Conservation (phyloP, 805 yeast species). For the Kuraishia hungarica region DNA sequence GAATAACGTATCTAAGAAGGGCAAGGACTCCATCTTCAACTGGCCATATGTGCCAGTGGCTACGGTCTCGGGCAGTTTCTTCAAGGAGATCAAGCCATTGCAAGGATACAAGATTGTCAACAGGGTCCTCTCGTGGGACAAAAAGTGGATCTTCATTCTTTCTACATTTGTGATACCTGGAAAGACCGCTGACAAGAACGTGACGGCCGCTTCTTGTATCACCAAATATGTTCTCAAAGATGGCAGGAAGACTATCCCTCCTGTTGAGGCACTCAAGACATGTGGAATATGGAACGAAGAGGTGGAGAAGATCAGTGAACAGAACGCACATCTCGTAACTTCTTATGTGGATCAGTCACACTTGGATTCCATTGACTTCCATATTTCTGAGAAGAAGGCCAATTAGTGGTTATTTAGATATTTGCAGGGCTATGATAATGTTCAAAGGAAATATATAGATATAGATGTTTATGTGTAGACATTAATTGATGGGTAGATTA, state of each 20-base stretch:
- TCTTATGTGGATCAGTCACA: conserved; percentile 22
- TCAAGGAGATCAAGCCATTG: conserved; percentile 67
- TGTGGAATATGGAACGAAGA: conserved; percentile 50
- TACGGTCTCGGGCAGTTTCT: conserved; percentile 55
- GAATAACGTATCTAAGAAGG: conserved; percentile 23
- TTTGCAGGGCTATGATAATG: too few species aligned
- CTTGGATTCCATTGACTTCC: conserved; percentile 1
- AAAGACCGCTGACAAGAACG: conserved; percentile 18
- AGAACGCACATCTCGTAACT: conserved; percentile 31
- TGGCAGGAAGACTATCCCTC: conserved; percentile 67
- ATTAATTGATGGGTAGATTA: too few species aligned
- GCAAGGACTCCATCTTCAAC: conserved; percentile 17
- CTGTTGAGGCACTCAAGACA: conserved; percentile 45
- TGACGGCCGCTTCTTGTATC: conserved; percentile 43
- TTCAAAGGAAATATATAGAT: too few species aligned
- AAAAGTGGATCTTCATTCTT: conserved; percentile 74
- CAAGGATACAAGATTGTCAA: conserved; percentile 46
- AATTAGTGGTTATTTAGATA: not conserved
- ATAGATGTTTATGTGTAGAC: not conserved
- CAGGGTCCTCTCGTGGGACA: conserved; percentile 72
- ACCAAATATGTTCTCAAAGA: conserved; percentile 79
- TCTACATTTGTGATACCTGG: conserved; percentile 45
- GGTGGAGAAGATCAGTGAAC: conserved; percentile 30
- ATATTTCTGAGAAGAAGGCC: not conserved
- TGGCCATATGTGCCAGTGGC: conserved; percentile 74